Base-by-base conservation (phyloP, 441 rosid genomes). In the Viola pubescens region DNA sequence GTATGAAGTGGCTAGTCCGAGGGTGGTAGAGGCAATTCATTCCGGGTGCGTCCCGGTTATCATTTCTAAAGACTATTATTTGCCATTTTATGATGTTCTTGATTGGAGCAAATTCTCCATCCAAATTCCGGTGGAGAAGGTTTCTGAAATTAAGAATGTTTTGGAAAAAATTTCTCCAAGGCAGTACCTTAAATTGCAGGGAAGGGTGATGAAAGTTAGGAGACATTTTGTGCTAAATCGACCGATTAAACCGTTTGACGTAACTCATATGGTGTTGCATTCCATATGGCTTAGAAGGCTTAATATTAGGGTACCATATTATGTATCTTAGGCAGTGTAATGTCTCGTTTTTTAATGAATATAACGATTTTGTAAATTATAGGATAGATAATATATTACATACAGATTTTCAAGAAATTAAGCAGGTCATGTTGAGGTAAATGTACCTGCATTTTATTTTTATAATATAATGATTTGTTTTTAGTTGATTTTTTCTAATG, bases 221-320 rank as follows among this genome's bases (percentile, higher is more conserved):
- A 67, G 72, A 48, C 87, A 84, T 71, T 84, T 84, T 49, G 61
- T 51, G 64, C 19, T 81, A 13, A 65, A 79, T 37, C 73, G 80
- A 37, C 81, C 82, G 8, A 71, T 81, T 6, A 51, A 61, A 64
- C 81, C 80, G 1, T 81, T 59, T 58, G 87, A 81, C 57, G 0
- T 75, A 39, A 60, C 78, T 64, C 74, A 81, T 59, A 81, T 79
- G 85, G 57, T 73, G 54, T 66, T 79, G 61, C 83, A 78, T 45
- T 81, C 87, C 1, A 70, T 81, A 14, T 84, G 85, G 89, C 57
- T 84, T 37, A 68, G 84, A 70, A 70, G 85, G 64, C 71, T 82
- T 26, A 78, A 84, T 56, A 26, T 48, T 14, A 47, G 13, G 49
- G 49, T 47, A 3, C 49, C 49, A 47, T 4, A 47, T 47, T 14